These are phyloP conservation scores for Papilionanthe hybrid DNA, from an alignment of 116 monocot species.

Conservation along the genomic window DNA sequence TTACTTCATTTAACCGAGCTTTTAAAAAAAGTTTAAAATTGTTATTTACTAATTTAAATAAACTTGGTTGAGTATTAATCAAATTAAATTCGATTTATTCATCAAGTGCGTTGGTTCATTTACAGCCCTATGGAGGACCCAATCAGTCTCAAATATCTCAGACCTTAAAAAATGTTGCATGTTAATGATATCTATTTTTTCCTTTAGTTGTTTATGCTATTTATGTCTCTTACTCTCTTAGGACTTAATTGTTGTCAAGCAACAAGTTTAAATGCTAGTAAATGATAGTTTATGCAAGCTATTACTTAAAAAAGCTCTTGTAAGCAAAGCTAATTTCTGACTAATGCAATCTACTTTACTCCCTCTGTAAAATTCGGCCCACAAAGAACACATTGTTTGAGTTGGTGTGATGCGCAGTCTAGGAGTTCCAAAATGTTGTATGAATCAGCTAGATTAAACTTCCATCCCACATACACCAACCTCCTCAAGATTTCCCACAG, in stretches of 20 bases:
- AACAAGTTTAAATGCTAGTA: not conserved
- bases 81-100: too few relatives aligned
- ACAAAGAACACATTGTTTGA: not conserved
- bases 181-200: not conserved
- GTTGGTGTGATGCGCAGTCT: not conserved
- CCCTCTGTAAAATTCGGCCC: not conserved
- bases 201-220: not conserved
- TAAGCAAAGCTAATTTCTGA: not conserved
- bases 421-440: not conserved
- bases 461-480: not conserved
- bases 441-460: not conserved
- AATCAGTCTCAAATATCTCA: too few relatives aligned
- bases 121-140: too few relatives aligned
- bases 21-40: too few relatives aligned
- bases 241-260: not conserved
- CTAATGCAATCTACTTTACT: not conserved
- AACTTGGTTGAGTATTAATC: too few relatives aligned
- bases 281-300: not conserved
- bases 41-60: too few relatives aligned
- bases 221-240: not conserved
- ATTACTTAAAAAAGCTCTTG: not conserved
- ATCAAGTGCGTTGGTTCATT: too few relatives aligned
- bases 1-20: too few relatives aligned
- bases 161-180: not conserved
- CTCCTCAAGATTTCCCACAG: not conserved